Evolutionary conservation across 495 filamentous ascomycete genomes (phyloP).

Genomic region (Pseudotulostoma volvatum): DNA sequence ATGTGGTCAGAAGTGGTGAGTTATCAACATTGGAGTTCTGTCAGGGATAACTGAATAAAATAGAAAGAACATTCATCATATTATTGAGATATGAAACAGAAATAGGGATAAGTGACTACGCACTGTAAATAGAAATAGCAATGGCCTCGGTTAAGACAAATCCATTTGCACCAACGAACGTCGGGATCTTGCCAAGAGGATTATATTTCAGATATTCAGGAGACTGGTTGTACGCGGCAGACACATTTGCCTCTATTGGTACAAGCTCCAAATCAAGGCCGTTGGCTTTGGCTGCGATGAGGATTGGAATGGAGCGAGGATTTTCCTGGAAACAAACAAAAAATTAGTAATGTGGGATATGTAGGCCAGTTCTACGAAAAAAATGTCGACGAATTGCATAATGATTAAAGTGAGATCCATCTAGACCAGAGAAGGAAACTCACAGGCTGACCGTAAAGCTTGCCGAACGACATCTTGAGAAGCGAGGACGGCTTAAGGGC

Average conservation of each 20-base stretch:
- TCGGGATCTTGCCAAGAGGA: conserved; percentile 76
- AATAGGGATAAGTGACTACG: conserved; percentile 22
- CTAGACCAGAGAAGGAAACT: conserved; percentile 16
- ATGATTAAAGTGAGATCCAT: conserved; percentile 1
- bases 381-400: background rate
- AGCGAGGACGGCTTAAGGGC: conserved; percentile 2
- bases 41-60: conserved; percentile 97
- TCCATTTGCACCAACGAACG: conserved; percentile 86
- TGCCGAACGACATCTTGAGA: conserved; percentile 81
- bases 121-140: conserved; percentile 95
- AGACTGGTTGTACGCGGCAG: conserved; percentile 20
- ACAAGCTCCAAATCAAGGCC: conserved; percentile 78
- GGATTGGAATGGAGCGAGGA: conserved; percentile 71
- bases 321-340: conserved; percentile 45
- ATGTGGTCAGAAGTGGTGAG: conserved; percentile 40
- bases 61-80: conserved; percentile 65
- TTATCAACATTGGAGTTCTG: conserved; percentile 82
- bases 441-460: conserved; percentile 80
- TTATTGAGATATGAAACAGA: conserved; percentile 11
- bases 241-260: conserved; percentile 35
- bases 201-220: conserved; percentile 74
- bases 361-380: background rate
- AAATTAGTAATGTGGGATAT: conserved; percentile 8
- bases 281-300: conserved; percentile 91
- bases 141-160: conserved; percentile 78